Evolutionary conservation across 345 rosid species (phyloP).

Genomic region (Linum usitatissimum): DNA sequence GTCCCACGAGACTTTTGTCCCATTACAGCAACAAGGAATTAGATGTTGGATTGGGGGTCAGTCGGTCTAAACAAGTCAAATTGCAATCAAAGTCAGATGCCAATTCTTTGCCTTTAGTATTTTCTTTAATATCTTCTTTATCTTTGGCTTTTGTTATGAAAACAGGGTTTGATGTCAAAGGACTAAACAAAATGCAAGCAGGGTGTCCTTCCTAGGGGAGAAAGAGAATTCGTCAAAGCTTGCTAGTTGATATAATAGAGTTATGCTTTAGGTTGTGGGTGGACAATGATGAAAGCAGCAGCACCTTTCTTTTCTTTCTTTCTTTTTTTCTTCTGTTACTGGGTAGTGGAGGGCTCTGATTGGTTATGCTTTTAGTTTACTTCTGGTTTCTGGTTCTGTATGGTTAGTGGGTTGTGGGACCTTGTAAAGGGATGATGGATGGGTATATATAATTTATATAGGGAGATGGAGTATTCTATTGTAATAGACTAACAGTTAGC

Average conservation of each 20-base stretch:
- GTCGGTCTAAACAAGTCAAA: conserved; percentile 18
- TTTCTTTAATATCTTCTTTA: not conserved
- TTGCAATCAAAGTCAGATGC: conserved; percentile 68
- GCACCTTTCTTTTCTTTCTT: conserved; percentile 24
- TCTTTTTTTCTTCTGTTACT: not conserved
- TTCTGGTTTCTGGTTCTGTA: not conserved
- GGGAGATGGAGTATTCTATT: conserved; percentile 8
- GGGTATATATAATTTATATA: not conserved
- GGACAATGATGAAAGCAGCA: conserved; percentile 48
- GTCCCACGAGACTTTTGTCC: conserved; percentile 23
- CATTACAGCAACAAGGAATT: conserved; percentile 13
- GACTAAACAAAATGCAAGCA: not conserved
- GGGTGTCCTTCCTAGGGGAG: not conserved
- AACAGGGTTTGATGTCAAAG: conserved; percentile 6
- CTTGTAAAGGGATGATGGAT: conserved; percentile 21
- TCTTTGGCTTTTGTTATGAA: conserved; percentile 20
- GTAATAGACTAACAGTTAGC: not conserved
- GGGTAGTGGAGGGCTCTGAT: conserved; percentile 15
- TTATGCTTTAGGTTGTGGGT: conserved; percentile 35
- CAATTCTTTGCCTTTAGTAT: conserved; percentile 17
- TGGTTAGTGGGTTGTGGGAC: conserved; percentile 60
- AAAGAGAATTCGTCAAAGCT: conserved; percentile 42
- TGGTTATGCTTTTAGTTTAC: not conserved
- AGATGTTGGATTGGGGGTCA: conserved; percentile 9
- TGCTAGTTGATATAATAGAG: conserved; percentile 24